Base-by-base conservation (phyloP, 2,329 filamentous ascomycete genomes). In the Ophiocordyceps sinensis region DNA sequence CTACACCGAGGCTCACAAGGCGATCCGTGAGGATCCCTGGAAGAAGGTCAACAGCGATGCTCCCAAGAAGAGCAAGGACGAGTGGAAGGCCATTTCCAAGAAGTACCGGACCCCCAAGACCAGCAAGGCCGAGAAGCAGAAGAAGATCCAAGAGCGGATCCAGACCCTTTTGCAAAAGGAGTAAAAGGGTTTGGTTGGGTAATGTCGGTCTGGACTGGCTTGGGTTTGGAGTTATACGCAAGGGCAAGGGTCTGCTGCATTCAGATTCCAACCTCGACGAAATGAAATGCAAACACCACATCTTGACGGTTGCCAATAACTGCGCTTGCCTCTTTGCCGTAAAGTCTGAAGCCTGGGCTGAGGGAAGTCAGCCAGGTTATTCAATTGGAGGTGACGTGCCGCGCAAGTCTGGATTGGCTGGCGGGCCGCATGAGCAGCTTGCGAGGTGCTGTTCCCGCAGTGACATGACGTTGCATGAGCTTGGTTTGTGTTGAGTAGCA, bases 11-110 rank as follows among this genome's bases (percentile, higher is more conserved):
- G 91, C 88, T 51, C 91, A 98, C 79, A 82, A 84, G 68, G 82
- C 83, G 63, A 98, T 98, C 77, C 88, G 91, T 53, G 89, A 87
- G 73, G 85, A 98, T 67, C 91, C 91, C 61, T 94, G 83, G 77
- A 94, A 94, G 83, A 94, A 94, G 81, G 75, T 70, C 54, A 82
- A 78, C 57, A 65, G 63, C 49, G 79, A 75, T 43, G 83, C 65
- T 43, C 70, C 83, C 70, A 88, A 94, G 82, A 96, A 96, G 85
- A 74, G 68, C 74, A 96, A 95, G 82, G 89, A 89, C 50, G 78
- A 95, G 73, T 93, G 85, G 84, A 94, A 94, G 82, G 75, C 75
- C 53, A 87, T 94, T 78, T 87, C 84, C 65, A 77, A 86, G 75
- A 94, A 96, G 79, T 86, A 77, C 83, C 77, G 70, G 66, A 67